A percentile compares a stretch with the other conserved stretches of the same genome.
Conservation (phyloP, 108 stramenopile genomes). For the Cyclotella cryptica region DNA sequence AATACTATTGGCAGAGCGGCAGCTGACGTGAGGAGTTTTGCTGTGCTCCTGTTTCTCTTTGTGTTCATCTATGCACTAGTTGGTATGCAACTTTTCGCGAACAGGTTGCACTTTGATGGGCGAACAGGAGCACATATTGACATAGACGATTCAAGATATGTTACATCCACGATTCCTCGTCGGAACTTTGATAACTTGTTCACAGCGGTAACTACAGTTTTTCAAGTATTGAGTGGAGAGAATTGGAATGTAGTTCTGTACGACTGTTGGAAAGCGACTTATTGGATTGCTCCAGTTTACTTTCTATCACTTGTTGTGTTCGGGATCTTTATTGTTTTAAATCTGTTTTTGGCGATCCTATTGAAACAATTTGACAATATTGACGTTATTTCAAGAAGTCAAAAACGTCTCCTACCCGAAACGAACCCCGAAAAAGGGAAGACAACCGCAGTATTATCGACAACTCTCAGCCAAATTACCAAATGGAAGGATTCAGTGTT, state of each 20-base stretch:
- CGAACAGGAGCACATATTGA: slow-evolving; percentile 20
- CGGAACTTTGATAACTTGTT: slow-evolving; percentile 65
- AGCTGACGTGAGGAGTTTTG: slow-evolving; percentile 69
- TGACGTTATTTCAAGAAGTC: slow-evolving; percentile 12
- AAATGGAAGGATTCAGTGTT: background rate
- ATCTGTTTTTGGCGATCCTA: slow-evolving; percentile 74
- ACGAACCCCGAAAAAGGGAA: background rate
- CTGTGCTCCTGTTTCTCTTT: slow-evolving; percentile 65
- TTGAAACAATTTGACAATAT: slow-evolving; percentile 59
- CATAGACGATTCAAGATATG: slow-evolving; percentile 43
- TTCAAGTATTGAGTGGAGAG: slow-evolving; percentile 68
- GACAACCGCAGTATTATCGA: background rate
- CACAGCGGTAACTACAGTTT: slow-evolving; percentile 55
- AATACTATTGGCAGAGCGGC: slow-evolving; percentile 58
- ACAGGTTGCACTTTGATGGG: slow-evolving; percentile 56
- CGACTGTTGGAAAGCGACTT: slow-evolving; percentile 55
- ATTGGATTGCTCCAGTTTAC: slow-evolving; percentile 54
- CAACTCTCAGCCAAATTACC: background rate
- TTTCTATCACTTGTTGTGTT: slow-evolving; percentile 59
- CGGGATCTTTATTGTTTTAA: slow-evolving; percentile 63
- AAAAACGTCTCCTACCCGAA: slow-evolving; percentile 3
- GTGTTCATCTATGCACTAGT: slow-evolving; percentile 74
- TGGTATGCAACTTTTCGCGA: slow-evolving; percentile 80
- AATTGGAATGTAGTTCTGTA: slow-evolving; percentile 77
- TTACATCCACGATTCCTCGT: slow-evolving; percentile 37